Evolutionary conservation across 805 yeast species (phyloP).

Genomic region (Candida ascalaphidarum): DNA sequence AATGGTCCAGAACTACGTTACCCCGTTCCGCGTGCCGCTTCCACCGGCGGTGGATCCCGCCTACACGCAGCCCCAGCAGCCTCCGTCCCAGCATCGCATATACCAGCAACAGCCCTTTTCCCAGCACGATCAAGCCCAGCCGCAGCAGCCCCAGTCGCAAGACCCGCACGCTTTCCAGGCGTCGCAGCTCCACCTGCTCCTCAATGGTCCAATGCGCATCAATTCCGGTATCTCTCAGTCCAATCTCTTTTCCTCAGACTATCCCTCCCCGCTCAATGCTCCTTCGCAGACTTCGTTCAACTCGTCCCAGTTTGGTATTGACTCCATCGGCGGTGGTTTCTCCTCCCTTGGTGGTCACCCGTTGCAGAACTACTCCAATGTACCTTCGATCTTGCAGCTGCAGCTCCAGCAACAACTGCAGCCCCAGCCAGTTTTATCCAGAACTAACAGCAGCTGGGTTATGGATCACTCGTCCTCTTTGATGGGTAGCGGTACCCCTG

Average conservation of each 20-base stretch:
- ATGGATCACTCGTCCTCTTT: slow-evolving; percentile 15
- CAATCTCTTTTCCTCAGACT: slow-evolving; percentile 15
- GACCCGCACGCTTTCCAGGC: slow-evolving; percentile 1
- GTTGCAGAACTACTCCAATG: slow-evolving; percentile 3
- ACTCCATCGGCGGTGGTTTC: too few relatives aligned
- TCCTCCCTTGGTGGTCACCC: too few relatives aligned
- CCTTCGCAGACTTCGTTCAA: too few relatives aligned
- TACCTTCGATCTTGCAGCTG: slow-evolving; percentile 29
- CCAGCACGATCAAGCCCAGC: slow-evolving; percentile 2
- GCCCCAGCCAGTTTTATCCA: slow-evolving; percentile 21
- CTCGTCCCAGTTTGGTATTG: slow-evolving; percentile 23
- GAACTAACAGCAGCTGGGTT: slow-evolving; percentile 33
- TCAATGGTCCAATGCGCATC: slow-evolving; percentile 17
- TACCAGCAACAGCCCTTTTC: background rate
- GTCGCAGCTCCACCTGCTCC: slow-evolving; percentile 22
- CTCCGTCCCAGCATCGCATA: background rate
- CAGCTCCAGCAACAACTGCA: slow-evolving; percentile 17
- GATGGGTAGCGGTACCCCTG: slow-evolving; percentile 15
- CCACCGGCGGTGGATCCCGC: slow-evolving; percentile 17
- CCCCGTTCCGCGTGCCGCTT: slow-evolving; percentile 57
- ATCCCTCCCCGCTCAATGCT: too few relatives aligned
- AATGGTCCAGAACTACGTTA: slow-evolving; percentile 36
- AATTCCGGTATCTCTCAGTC: too few relatives aligned
- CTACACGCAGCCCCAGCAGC: background rate
- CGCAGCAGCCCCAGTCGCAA: slow-evolving; percentile 2